A percentile compares a stretch with the other conserved stretches of the same genome.
These are phyloP conservation scores for Dothideomycetidae sp. DNA, from an alignment of 2,329 filamentous ascomycete genomes.

Conservation along the genomic window DNA sequence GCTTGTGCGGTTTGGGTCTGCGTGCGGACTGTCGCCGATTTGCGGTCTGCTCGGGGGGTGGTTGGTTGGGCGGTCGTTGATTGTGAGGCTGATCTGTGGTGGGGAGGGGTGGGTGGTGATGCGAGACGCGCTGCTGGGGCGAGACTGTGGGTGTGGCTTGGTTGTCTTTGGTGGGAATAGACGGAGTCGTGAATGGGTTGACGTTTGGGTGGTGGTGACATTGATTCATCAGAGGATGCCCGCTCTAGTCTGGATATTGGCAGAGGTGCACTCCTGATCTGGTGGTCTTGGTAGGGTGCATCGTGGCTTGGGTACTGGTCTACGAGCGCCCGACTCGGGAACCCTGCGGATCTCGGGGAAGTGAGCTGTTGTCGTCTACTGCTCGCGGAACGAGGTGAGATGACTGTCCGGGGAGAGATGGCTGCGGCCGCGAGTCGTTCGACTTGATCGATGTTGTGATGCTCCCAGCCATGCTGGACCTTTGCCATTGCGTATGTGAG, in stretches of 20 bases:
- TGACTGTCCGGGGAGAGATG: slow-evolving; percentile 10
- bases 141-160: slow-evolving; percentile 6
- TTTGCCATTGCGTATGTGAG: slow-evolving; percentile 91
- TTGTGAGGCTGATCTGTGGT: slow-evolving; percentile 6
- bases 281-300: slow-evolving; percentile 13
- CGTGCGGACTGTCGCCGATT: slow-evolving; percentile 45
- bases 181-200: slow-evolving; percentile 18
- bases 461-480: slow-evolving; percentile 79
- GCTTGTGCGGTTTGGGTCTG: slow-evolving; percentile 52
- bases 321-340: slow-evolving; percentile 16
- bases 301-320: slow-evolving; percentile 18
- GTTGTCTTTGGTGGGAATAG: background rate
- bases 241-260: background rate
- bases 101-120: slow-evolving; percentile 11
- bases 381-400: slow-evolving; percentile 9
- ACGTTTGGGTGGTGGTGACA: slow-evolving; percentile 21
- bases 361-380: slow-evolving; percentile 2
- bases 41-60: slow-evolving; percentile 15
- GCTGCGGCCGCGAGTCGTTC: slow-evolving; percentile 55
- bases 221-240: slow-evolving; percentile 8
- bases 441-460: slow-evolving; percentile 61
- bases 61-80: slow-evolving; percentile 5
- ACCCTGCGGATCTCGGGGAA: slow-evolving; percentile 7
- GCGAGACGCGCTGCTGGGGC: slow-evolving; percentile 16
- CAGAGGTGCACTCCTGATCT: slow-evolving; percentile 6